Conservation (phyloP, 2,329 filamentous ascomycete genomes). For the Diaporthe aspalathi region DNA sequence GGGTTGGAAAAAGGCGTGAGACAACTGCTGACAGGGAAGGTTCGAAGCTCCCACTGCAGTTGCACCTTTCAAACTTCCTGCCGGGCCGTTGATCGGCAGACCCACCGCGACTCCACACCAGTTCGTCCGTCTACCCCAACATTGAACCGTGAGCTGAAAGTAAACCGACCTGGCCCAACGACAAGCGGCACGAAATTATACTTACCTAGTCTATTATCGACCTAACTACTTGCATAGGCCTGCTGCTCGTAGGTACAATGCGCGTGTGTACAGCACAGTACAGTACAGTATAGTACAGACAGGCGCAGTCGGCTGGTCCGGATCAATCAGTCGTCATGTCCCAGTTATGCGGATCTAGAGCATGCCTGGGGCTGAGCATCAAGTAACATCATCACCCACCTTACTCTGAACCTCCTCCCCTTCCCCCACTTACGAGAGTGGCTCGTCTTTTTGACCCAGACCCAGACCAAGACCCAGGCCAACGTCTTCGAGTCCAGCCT, state of each 20-base stretch:
- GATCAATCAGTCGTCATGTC: not conserved
- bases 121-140: constrained; percentile 2
- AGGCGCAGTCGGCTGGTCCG: not conserved
- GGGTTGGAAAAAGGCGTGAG: not conserved
- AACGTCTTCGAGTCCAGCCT: not conserved
- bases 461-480: too few relatives aligned
- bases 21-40: constrained; percentile 4
- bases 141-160: not conserved
- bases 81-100: constrained; percentile 18
- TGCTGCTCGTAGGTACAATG: too few relatives aligned
- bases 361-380: not conserved
- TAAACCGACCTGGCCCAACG: not conserved
- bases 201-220: too few relatives aligned
- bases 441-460: not conserved
- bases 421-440: constrained; percentile 30
- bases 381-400: not conserved
- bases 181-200: not conserved
- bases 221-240: too few relatives aligned
- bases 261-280: too few relatives aligned
- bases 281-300: too few relatives aligned
- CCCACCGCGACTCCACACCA: constrained; percentile 3
- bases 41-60: not conserved
- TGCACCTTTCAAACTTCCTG: not conserved
- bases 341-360: not conserved
- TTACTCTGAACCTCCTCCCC: not conserved